These are phyloP conservation scores for Arabidopsis thaliana DNA, from an alignment of 345 rosid species.

Conservation along the genomic window DNA sequence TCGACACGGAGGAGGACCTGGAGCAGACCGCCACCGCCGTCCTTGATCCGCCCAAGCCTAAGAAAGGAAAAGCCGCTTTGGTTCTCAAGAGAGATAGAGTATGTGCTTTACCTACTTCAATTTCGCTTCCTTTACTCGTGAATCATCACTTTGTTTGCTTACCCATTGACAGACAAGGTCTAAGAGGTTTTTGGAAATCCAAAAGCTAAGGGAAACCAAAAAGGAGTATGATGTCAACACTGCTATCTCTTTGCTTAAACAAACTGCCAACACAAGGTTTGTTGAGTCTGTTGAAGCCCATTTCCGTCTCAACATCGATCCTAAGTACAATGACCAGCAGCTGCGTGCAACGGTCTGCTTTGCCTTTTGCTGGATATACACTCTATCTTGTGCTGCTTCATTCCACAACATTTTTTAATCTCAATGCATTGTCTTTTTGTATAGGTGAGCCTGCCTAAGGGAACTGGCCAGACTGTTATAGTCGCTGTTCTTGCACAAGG, in stretches of 20 bases:
- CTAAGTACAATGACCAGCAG: slow-evolving; percentile 97
- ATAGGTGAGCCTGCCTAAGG: slow-evolving; percentile 95
- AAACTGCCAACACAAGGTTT: slow-evolving; percentile 71
- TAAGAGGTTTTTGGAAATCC: slow-evolving; percentile 97
- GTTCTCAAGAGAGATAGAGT: slow-evolving; percentile 90
- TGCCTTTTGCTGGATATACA: neutral
- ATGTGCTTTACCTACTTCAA: slow-evolving; percentile 2
- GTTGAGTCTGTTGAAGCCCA: slow-evolving; percentile 94
- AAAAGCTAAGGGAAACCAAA: slow-evolving; percentile 88
- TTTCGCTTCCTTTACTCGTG: neutral
- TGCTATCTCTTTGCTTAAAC: slow-evolving; percentile 81
- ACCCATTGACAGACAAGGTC: slow-evolving; percentile 79
- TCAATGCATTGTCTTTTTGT: slow-evolving; percentile 18
- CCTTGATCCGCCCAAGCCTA: slow-evolving; percentile 62
- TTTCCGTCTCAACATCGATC: slow-evolving; percentile 96
- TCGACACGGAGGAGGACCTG: slow-evolving; percentile 53
- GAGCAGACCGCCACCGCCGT: slow-evolving; percentile 54
- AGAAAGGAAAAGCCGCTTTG: slow-evolving; percentile 89
- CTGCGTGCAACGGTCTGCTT: slow-evolving; percentile 86
- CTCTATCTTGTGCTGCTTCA: slow-evolving; percentile 1
- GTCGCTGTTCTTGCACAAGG: slow-evolving; percentile 99
- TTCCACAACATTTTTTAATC: neutral
- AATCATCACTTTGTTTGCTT: slow-evolving; percentile 1
- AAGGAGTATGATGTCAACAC: slow-evolving; percentile 74
- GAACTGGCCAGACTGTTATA: slow-evolving; percentile 91